A percentile compares a stretch with the other conserved stretches of the same genome.
phyloP scores from a whole-genome alignment of 768 basidiomycete genomes.

The Termitomyces sp. region DNA sequence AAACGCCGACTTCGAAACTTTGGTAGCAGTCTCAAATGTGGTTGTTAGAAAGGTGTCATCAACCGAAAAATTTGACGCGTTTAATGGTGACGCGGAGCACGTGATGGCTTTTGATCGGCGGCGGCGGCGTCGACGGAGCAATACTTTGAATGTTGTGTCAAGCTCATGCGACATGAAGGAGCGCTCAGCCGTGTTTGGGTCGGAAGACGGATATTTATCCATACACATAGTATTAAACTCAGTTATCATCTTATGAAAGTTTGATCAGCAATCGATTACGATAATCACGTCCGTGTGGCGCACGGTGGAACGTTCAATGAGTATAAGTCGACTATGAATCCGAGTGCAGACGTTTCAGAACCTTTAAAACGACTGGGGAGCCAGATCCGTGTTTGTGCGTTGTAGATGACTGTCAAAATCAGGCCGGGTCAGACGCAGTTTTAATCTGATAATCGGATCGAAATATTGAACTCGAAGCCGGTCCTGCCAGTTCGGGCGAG shows the following conservation, averaged over 20 bases:
- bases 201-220: neutral
- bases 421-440: neutral
- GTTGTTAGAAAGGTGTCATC: conserved; percentile 3
- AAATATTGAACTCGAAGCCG: neutral
- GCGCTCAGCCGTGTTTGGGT: neutral
- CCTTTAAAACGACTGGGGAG: neutral
- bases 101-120: conserved; percentile 9
- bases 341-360: neutral
- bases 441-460: neutral
- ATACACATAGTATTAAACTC: neutral
- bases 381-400: neutral
- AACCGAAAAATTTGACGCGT: conserved; percentile 10
- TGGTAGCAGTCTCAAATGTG: neutral
- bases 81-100: conserved; percentile 7
- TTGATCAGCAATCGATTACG: conserved; percentile 1
- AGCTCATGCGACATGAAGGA: neutral
- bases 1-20: conserved; percentile 5
- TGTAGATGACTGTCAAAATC: too few species aligned
- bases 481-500: neutral
- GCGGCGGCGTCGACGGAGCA: neutral
- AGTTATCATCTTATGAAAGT: neutral
- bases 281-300: conserved; percentile 5
- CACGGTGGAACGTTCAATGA: neutral
- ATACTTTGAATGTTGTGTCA: neutral
- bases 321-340: neutral